phyloP scores from a whole-genome alignment of 768 basidiomycete genomes.

The Vararia minispora region DNA sequence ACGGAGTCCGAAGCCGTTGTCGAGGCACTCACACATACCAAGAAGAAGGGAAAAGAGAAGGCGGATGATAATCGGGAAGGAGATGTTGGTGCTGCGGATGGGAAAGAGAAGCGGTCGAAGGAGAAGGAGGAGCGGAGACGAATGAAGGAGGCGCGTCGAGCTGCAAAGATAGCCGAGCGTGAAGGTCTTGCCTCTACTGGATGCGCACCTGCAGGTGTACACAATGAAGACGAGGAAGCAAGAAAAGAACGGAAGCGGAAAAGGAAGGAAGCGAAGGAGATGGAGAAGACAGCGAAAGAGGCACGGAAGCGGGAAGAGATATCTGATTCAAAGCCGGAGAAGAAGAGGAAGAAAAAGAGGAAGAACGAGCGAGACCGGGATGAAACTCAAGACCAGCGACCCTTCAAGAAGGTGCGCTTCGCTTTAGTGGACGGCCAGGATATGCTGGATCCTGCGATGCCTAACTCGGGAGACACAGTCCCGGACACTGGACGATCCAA shows the following conservation, averaged over 20 bases:
- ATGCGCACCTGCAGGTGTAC: no score
- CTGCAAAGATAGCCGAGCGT: no score
- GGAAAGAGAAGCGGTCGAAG: background rate
- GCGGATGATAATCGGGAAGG: no score
- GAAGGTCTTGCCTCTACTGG: no score
- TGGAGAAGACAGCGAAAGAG: conserved; percentile 7
- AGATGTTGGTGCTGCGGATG: background rate
- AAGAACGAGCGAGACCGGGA: background rate
- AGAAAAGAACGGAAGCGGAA: conserved; percentile 5
- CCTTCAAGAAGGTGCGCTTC: no score
- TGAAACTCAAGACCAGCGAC: no score
- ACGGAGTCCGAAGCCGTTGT: background rate
- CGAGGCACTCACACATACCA: background rate
- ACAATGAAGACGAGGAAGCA: conserved; percentile 2
- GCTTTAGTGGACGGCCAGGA: no score
- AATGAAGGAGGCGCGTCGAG: no score
- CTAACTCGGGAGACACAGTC: no score
- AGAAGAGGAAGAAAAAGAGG: conserved; percentile 9
- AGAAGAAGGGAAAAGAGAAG: conserved; percentile 6
- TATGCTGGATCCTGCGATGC: no score
- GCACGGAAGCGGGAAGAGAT: conserved; percentile 9
- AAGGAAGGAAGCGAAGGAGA: conserved; percentile 4
- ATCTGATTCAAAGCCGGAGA: conserved; percentile 4
- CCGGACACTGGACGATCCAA: no score
- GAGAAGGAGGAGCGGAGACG: background rate